Evolutionary conservation across 208 protist genomes (phyloP).

Genomic region (Leishmania mexicana): DNA sequence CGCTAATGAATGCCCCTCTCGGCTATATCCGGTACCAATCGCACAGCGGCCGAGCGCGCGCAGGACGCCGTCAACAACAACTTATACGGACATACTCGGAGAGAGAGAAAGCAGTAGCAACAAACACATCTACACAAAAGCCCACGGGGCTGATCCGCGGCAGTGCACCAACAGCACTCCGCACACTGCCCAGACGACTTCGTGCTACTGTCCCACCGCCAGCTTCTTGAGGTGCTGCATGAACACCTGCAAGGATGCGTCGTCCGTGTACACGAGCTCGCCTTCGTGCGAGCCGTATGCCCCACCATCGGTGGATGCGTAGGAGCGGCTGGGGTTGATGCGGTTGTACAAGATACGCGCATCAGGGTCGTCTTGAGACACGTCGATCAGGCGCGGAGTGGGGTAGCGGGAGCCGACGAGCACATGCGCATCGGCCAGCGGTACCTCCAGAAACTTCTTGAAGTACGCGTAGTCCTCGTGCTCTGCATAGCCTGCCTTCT

Average conservation of each 20-base stretch:
- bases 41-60: not conserved
- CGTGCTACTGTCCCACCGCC: slow-evolving; percentile 83
- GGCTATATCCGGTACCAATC: not conserved
- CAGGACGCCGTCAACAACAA: not conserved
- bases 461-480: slow-evolving; percentile 96
- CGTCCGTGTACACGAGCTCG: slow-evolving; percentile 97
- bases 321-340: slow-evolving; percentile 97
- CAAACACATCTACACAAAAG: not conserved
- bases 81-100: not conserved
- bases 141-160: not conserved
- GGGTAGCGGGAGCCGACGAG: slow-evolving; percentile 94
- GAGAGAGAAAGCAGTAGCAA: not conserved
- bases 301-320: slow-evolving; percentile 65
- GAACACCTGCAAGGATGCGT: slow-evolving; percentile 97
- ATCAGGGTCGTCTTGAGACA: slow-evolving; percentile 95
- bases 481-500: slow-evolving; percentile 94
- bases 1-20: not conserved
- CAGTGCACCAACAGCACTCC: not conserved
- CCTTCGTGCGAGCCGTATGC: slow-evolving; percentile 69
- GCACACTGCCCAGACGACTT: not conserved
- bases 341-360: slow-evolving; percentile 98
- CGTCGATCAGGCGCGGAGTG: slow-evolving; percentile 95
- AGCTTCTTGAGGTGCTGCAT: slow-evolving; percentile 98
- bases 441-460: slow-evolving; percentile 92
- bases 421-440: slow-evolving; percentile 91